Conservation (phyloP, 129 eudicot genomes). For the Chrysanthemum seticuspe region DNA sequence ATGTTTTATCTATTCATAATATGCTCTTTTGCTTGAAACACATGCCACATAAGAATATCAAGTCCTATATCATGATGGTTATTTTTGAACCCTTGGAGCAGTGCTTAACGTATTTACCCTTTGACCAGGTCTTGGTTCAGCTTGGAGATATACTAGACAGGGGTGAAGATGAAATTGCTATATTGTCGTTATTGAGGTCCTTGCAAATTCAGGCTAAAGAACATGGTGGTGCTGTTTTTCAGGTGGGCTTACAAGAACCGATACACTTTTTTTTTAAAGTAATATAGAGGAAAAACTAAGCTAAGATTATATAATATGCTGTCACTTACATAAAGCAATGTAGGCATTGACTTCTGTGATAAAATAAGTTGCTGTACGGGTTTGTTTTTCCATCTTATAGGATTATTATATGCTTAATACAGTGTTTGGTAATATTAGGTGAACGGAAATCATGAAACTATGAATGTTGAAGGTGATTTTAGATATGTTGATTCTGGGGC, state of each 20-base stretch:
- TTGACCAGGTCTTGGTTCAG: slow-evolving; percentile 79
- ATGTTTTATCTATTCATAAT: slow-evolving; percentile 25
- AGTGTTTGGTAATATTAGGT: slow-evolving; percentile 46
- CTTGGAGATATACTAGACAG: slow-evolving; percentile 97
- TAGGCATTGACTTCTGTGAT: slow-evolving; percentile 10
- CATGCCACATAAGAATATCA: too few relatives aligned
- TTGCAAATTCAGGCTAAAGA: slow-evolving; percentile 90
- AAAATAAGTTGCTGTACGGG: not conserved
- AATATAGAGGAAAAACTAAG: too few relatives aligned
- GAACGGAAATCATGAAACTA: slow-evolving; percentile 94
- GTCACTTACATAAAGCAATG: not conserved
- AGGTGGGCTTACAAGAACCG: slow-evolving; percentile 40
- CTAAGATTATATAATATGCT: too few relatives aligned
- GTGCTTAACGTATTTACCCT: not conserved
- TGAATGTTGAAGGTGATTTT: slow-evolving; percentile 95
- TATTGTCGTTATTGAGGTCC: slow-evolving; percentile 78
- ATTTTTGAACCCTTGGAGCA: not conserved
- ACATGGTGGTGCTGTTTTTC: slow-evolving; percentile 93
- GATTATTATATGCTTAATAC: not conserved
- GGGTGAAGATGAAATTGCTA: slow-evolving; percentile 98
- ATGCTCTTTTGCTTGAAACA: too few relatives aligned
- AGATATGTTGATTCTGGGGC: slow-evolving; percentile 89
- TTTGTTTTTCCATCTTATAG: not conserved
- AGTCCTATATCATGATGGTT: not conserved
- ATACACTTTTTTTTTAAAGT: not conserved